These are phyloP conservation scores for Cladosporium sp. DNA, from an alignment of 2,329 filamentous ascomycete species.

Conservation along the genomic window DNA sequence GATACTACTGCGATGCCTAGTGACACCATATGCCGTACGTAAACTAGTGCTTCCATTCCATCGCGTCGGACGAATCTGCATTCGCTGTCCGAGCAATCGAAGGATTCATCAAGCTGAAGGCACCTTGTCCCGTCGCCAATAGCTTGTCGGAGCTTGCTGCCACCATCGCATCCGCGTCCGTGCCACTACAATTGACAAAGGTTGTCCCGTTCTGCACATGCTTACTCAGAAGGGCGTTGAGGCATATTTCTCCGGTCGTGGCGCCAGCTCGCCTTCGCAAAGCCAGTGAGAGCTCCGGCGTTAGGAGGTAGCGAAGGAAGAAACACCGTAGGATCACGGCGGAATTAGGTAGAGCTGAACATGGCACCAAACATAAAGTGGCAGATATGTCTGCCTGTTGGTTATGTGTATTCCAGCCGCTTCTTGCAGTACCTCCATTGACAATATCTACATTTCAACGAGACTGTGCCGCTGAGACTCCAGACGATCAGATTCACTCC, in stretches of 20 bases:
- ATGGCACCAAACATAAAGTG: neutral
- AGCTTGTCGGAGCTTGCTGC: neutral
- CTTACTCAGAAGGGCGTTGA: neutral
- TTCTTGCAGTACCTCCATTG: neutral
- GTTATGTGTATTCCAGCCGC: neutral
- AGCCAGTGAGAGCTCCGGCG: neutral
- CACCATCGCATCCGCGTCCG: neutral
- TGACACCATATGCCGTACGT: neutral
- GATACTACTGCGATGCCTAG: neutral
- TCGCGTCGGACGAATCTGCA: too few species aligned
- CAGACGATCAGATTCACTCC: neutral
- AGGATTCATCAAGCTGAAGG: neutral
- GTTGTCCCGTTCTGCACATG: neutral
- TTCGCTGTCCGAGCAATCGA: neutral
- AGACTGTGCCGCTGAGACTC: neutral
- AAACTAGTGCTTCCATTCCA: neutral
- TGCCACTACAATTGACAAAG: neutral
- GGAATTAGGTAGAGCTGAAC: neutral
- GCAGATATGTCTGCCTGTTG: neutral
- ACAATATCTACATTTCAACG: neutral
- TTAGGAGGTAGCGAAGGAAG: neutral
- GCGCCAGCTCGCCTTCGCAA: neutral
- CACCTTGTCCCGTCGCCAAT: neutral
- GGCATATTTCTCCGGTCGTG: neutral
- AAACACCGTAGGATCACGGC: neutral